phyloP scores from a whole-genome alignment of 1,284 basidiomycete genomes.

The Taiwanofungus camphoratus region DNA sequence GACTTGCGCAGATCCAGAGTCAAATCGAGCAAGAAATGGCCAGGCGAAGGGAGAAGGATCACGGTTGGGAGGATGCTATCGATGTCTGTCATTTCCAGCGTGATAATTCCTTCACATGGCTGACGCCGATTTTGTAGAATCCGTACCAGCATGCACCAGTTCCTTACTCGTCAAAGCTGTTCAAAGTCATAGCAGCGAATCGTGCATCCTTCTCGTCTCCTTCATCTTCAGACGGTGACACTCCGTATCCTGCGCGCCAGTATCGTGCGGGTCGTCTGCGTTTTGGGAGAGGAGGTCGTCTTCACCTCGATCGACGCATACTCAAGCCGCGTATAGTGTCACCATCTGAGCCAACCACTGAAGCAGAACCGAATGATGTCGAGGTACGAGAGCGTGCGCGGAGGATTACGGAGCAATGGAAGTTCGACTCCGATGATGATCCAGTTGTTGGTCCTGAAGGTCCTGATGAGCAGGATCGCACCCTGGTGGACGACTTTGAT shows the following conservation, averaged over 20 bases:
- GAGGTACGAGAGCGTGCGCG: slow-evolving; percentile 32
- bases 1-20: slow-evolving; percentile 52
- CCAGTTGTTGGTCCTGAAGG: slow-evolving; percentile 54
- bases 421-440: slow-evolving; percentile 61
- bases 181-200: slow-evolving; percentile 50
- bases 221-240: slow-evolving; percentile 26
- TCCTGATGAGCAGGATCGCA: slow-evolving; percentile 62
- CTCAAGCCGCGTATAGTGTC: slow-evolving; percentile 9
- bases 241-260: slow-evolving; percentile 27
- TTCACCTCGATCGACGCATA: slow-evolving; percentile 72
- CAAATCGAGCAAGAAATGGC: slow-evolving; percentile 66
- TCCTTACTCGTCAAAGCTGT: slow-evolving; percentile 48
- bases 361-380: slow-evolving; percentile 35
- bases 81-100: slow-evolving; percentile 46
- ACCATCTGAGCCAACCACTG: slow-evolving; percentile 2
- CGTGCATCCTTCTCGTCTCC: slow-evolving; percentile 32
- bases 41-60: slow-evolving; percentile 69
- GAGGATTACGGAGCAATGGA: slow-evolving; percentile 58
- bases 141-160: slow-evolving; percentile 51
- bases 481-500: slow-evolving; percentile 66
- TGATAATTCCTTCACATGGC: not conserved
- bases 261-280: slow-evolving; percentile 66
- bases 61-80: slow-evolving; percentile 81
- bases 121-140: slow-evolving; percentile 36
- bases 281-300: slow-evolving; percentile 75